Conservation (phyloP, 805 yeast genomes). For the Hanseniaspora valbyensis region DNA sequence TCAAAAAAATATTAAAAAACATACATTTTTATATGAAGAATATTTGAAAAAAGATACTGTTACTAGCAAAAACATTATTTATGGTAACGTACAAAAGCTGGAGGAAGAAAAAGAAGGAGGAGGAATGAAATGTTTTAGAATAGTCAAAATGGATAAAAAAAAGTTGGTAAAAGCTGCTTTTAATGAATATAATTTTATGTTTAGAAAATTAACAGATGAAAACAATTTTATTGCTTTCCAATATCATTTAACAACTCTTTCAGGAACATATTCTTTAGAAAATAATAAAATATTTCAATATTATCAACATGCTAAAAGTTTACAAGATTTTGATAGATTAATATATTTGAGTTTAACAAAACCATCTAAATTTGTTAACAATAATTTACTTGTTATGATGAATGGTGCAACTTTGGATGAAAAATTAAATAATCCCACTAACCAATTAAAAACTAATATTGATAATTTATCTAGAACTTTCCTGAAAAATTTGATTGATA, state of each 20-base stretch:
- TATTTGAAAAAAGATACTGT: not conserved
- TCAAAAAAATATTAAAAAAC: not conserved
- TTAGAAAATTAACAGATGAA: not conserved
- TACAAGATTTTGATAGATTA: conserved; percentile 1
- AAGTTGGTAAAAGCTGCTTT: not conserved
- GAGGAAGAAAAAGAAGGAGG: not conserved
- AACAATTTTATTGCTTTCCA: not conserved
- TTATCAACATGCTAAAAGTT: not conserved
- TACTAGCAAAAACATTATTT: not conserved
- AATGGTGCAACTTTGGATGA: not conserved
- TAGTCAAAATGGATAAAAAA: not conserved
- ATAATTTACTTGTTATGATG: not conserved
- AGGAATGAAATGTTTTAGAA: not conserved
- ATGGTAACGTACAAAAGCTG: not conserved
- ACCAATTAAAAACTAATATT: not conserved
- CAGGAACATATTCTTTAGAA: not conserved
- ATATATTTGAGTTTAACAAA: not conserved
- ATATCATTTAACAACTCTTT: not conserved
- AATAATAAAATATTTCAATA: conserved; percentile 1
- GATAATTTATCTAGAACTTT: not conserved
- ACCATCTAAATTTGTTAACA: not conserved
- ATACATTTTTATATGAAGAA: not conserved
- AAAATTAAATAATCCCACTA: not conserved
- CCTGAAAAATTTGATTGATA: not conserved
- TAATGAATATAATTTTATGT: not conserved